These are phyloP conservation scores for Nelumbo lutea DNA, from an alignment of 164 flowering plant genomes.

Conservation along the genomic window DNA sequence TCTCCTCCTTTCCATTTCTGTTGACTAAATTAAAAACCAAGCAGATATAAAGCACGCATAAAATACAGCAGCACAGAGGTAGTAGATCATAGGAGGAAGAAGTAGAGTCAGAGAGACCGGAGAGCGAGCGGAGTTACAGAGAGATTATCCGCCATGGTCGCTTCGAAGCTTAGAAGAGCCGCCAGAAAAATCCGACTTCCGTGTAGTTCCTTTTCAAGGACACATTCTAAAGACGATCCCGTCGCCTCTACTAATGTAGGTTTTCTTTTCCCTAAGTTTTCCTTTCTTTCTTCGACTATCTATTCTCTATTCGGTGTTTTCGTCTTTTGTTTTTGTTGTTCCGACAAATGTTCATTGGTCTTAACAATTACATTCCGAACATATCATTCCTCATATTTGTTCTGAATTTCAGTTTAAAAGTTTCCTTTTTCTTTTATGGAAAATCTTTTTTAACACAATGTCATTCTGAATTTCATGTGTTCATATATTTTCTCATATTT, in stretches of 20 bases:
- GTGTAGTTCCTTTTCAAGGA: slow-evolving; percentile 19
- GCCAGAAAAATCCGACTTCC: slow-evolving; percentile 24
- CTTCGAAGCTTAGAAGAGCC: slow-evolving; percentile 6
- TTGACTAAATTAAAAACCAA: too few relatives aligned
- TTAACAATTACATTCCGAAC: not conserved
- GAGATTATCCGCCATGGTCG: not conserved
- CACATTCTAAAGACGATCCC: slow-evolving; percentile 13
- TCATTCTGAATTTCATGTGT: too few relatives aligned
- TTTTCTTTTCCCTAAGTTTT: not conserved
- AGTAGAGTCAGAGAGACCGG: slow-evolving; percentile 5
- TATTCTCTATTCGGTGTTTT: not conserved
- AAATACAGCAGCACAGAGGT: too few relatives aligned
- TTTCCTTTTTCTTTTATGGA: not conserved
- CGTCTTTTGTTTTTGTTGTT: not conserved
- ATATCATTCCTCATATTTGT: too few relatives aligned
- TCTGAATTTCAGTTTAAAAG: not conserved
- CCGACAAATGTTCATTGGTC: not conserved
- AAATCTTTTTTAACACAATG: too few relatives aligned
- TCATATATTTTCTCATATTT: too few relatives aligned
- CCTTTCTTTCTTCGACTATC: not conserved
- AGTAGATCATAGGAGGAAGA: not conserved
- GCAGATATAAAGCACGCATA: too few relatives aligned
- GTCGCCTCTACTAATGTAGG: slow-evolving; percentile 8
- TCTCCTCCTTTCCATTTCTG: too few relatives aligned
- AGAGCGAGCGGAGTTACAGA: not conserved